phyloP scores from a whole-genome alignment of 305 asterid genomes.

The Fraxinus angustifolia region DNA sequence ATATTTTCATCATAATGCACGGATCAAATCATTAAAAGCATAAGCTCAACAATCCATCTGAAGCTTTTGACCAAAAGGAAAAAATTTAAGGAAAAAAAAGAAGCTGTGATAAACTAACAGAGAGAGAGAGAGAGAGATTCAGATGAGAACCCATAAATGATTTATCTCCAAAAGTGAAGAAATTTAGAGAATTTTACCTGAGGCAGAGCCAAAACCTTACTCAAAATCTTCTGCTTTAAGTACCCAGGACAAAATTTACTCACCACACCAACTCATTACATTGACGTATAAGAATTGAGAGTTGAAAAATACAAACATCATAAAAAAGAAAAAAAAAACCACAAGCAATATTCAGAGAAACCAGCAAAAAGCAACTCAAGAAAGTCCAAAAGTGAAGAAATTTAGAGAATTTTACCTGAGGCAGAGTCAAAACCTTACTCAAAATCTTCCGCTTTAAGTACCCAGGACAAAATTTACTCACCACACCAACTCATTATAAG shows the following conservation, averaged over 20 bases:
- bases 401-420: conserved; percentile 1
- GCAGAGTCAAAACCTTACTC: not conserved
- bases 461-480: conserved; percentile 7
- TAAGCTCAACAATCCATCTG: conserved; percentile 24
- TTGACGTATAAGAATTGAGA: conserved; percentile 1
- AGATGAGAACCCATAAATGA: conserved; percentile 17
- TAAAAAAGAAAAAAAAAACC: conserved; percentile 2
- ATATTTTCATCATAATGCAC: not conserved
- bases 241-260: conserved; percentile 12
- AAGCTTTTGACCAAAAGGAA: not conserved
- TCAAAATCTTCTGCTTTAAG: conserved; percentile 24
- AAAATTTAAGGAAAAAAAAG: not conserved
- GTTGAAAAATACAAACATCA: conserved; percentile 13
- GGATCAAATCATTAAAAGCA: conserved; percentile 21
- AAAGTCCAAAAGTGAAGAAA: not conserved
- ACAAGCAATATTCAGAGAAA: conserved; percentile 6
- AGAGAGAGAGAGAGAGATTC: not conserved
- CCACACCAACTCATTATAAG: conserved; percentile 3
- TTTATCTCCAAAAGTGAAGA: not conserved
- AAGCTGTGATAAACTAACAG: not conserved
- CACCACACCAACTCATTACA: not conserved
- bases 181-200: conserved; percentile 2
- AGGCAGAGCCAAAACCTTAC: not conserved
- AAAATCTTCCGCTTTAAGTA: conserved; percentile 26
- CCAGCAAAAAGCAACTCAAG: conserved; percentile 12